Base-by-base conservation (phyloP, 2,329 filamentous ascomycete species). In the Knufia fluminis region DNA sequence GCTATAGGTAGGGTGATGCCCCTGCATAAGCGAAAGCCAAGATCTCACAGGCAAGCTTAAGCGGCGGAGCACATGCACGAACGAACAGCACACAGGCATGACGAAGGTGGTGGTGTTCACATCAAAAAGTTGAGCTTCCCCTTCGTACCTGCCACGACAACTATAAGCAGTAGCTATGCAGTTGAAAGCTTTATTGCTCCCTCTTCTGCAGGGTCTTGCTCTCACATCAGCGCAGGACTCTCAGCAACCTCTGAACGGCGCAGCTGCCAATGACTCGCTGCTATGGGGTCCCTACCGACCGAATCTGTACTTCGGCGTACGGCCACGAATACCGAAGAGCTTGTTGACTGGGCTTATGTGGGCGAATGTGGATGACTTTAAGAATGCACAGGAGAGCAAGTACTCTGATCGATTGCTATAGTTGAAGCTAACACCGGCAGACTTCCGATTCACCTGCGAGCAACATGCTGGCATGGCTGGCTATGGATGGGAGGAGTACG, bases 401-500 rank as follows among this genome's bases (percentile, higher is more conserved):
- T 71, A 51, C 12, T 46, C 49, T 38, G 41, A 3, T 38, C 31
- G 38, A 19, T 31, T 3, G 49, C 23, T 26, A 31, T 47, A 19
- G 52, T 35, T 35, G 47, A 52, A 49, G 7, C 33, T 7, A 17
- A 14, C 6, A 36, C 23, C 19, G 50, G 44, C 52, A 92, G 87
- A 83, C 60, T 85, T 96, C 60, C 82, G 92, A 56, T 89, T 95
- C 66, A 96, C 92, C 0, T 98, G 92, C 69, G 92, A 97, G 67
- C 92, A 98, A 66, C 80, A 92, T 65, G 88, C 94, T 65, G 85
- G 85, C 57, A 94, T 98, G 77, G 85, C 81, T 42, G 91, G 91
- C 49, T 98, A 98, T 66, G 92, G 92, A 54, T 98, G 92, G 92
- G 90, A 97, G 61, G 87, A 94, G 65, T 98, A 94, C 66, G 92